These are phyloP conservation scores for Fomitopsis pulvina DNA, from an alignment of 768 basidiomycete species.

Conservation along the genomic window DNA sequence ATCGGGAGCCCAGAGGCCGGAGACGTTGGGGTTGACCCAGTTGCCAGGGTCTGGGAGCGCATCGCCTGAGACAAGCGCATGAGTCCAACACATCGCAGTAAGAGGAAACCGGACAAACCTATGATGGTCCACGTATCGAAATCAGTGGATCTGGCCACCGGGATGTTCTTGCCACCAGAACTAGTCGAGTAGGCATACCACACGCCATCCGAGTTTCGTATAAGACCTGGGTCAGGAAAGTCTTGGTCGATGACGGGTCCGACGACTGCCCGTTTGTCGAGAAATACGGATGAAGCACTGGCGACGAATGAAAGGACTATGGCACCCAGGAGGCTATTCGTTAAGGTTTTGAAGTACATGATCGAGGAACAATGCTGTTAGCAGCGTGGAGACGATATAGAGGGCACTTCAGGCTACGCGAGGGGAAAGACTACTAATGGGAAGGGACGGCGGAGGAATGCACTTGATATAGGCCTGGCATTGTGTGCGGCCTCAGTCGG, in stretches of 20 bases:
- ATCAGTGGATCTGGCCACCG: constrained; percentile 18
- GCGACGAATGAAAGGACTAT: background rate
- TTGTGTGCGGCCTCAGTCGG: too few species aligned
- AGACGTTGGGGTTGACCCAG: constrained; percentile 4
- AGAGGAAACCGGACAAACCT: too few species aligned
- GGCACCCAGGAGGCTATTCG: background rate
- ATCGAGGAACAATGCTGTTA: background rate
- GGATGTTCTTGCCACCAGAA: constrained; percentile 16
- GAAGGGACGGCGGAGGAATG: too few species aligned
- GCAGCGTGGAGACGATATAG: too few species aligned
- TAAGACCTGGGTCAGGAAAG: constrained; percentile 20
- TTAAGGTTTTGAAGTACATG: background rate
- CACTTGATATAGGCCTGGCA: too few species aligned
- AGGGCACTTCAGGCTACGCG: too few species aligned
- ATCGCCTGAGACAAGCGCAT: background rate
- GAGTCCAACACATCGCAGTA: too few species aligned
- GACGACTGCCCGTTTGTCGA: constrained; percentile 4
- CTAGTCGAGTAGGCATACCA: constrained; percentile 19
- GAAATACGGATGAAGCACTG: background rate
- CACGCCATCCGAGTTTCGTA: constrained; percentile 7
- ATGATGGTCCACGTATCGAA: constrained; percentile 15
- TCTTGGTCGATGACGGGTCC: constrained; percentile 18
- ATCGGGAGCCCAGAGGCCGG: constrained; percentile 17
- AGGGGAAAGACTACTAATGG: too few species aligned
- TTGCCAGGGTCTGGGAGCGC: constrained; percentile 15